Evolutionary conservation across 331 rosid genomes (phyloP).

Genomic region (Malus hybrid): DNA sequence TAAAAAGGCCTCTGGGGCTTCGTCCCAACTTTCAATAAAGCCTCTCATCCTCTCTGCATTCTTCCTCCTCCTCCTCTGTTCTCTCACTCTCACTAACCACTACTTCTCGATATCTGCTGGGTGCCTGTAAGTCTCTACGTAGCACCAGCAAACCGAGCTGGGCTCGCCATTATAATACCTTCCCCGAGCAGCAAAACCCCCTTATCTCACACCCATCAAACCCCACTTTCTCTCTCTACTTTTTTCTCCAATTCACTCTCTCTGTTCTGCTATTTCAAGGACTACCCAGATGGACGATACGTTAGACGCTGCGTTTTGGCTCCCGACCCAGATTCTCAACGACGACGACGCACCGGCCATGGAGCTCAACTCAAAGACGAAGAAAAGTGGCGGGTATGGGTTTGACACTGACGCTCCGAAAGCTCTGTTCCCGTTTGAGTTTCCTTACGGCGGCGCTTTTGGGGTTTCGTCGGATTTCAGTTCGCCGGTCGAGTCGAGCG

Average conservation of each 20-base stretch:
- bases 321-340: constrained; percentile 60
- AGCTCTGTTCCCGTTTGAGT: constrained; percentile 29
- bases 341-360: neutral
- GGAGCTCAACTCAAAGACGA: neutral
- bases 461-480: constrained; percentile 33
- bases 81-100: neutral
- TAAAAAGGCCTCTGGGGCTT: constrained; percentile 3
- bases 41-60: neutral
- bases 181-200: constrained; percentile 19
- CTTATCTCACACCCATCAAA: neutral
- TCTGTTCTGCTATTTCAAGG: neutral
- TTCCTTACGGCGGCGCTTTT: constrained; percentile 19
- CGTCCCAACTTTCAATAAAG: neutral
- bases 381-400: neutral
- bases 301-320: constrained; percentile 71
- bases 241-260: neutral
- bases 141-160: constrained; percentile 19
- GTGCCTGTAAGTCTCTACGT: constrained; percentile 23
- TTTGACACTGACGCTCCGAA: neutral
- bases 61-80: neutral
- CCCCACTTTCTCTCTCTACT: neutral
- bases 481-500: constrained; percentile 70
- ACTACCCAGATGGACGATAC: constrained; percentile 39
- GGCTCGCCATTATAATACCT: constrained; percentile 27
- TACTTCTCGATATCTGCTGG: constrained; percentile 12